A percentile compares a stretch with the other conserved stretches of the same genome.
Evolutionary conservation across 106 monocot species (phyloP).

Genomic region (Acorus calamus): DNA sequence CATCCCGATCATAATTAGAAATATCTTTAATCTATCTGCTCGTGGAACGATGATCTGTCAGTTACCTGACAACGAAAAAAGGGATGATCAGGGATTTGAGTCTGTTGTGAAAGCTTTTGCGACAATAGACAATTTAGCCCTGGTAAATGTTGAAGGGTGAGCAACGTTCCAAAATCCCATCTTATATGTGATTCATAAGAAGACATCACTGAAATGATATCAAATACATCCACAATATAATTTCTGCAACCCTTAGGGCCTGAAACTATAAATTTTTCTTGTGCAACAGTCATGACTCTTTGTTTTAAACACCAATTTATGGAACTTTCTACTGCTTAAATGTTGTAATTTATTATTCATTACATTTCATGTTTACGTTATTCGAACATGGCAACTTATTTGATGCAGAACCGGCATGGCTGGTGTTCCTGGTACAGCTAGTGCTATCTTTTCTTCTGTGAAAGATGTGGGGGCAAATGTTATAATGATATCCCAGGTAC

Average conservation of each 20-base stretch:
- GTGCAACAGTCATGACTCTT: no score
- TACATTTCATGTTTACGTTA: not conserved
- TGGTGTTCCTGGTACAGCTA: constrained; percentile 98
- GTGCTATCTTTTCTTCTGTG: constrained; percentile 86
- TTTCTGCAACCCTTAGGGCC: not conserved
- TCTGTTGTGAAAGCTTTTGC: constrained; percentile 92
- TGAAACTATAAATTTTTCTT: not conserved
- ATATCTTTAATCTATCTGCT: constrained; percentile 78
- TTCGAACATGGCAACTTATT: not conserved
- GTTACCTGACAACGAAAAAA: constrained; percentile 43
- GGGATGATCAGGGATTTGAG: constrained; percentile 25
- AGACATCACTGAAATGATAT: no score
- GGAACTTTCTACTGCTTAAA: no score
- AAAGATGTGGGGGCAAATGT: constrained; percentile 99
- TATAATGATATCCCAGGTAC: constrained; percentile 99
- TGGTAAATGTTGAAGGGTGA: constrained; percentile 97
- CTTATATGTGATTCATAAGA: not conserved
- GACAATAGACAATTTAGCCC: constrained; percentile 87
- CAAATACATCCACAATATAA: no score
- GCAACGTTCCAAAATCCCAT: not conserved
- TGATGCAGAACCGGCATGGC: constrained; percentile 91
- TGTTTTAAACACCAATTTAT: no score
- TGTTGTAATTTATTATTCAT: no score
- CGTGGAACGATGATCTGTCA: constrained; percentile 86
- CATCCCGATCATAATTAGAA: constrained; percentile 87